phyloP scores from a whole-genome alignment of 2,329 filamentous ascomycete genomes.

The Zelopaecilomyces penicillatus region DNA sequence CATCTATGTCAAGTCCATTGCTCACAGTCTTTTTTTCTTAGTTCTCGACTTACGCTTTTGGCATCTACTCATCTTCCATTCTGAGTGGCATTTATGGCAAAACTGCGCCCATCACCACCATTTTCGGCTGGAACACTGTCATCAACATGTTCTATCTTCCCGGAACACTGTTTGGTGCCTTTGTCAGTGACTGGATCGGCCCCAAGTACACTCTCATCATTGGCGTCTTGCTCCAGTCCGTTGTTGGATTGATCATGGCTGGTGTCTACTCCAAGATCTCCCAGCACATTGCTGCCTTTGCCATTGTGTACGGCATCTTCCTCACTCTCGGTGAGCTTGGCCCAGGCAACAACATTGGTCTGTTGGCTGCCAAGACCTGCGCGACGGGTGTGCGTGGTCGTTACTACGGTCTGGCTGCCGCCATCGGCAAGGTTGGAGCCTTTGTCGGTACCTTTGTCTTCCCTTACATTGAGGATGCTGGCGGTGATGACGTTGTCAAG shows the following conservation, averaged over 20 bases:
- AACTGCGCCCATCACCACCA: constrained; percentile 57
- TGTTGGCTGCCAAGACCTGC: constrained; percentile 78
- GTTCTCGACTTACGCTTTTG: constrained; percentile 78
- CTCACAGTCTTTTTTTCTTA: constrained; percentile 10
- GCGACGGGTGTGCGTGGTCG: constrained; percentile 78
- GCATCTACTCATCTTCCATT: constrained; percentile 75
- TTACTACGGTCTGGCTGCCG: constrained; percentile 65
- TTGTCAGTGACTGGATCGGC: constrained; percentile 68
- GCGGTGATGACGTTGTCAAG: constrained; percentile 42
- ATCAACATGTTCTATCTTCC: constrained; percentile 87
- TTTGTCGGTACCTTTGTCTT: constrained; percentile 84
- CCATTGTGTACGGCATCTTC: constrained; percentile 31
- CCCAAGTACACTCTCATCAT: constrained; percentile 65
- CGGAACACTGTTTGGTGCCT: constrained; percentile 69
- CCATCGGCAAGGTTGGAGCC: constrained; percentile 67
- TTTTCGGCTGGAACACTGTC: constrained; percentile 82
- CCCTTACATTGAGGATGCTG: constrained; percentile 59
- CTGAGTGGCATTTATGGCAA: constrained; percentile 55
- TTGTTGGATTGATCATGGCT: constrained; percentile 85
- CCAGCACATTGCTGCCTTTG: constrained; percentile 32
- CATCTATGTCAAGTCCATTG: not conserved
- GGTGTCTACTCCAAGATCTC: constrained; percentile 66
- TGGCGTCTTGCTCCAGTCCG: constrained; percentile 63
- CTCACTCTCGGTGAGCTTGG: constrained; percentile 47
- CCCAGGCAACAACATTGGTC: constrained; percentile 84